Evolutionary conservation across 257 asterid genomes (phyloP), one percentile per base, ranked within the genome.

Genomic region (Rubia yunnanensis): DNA sequence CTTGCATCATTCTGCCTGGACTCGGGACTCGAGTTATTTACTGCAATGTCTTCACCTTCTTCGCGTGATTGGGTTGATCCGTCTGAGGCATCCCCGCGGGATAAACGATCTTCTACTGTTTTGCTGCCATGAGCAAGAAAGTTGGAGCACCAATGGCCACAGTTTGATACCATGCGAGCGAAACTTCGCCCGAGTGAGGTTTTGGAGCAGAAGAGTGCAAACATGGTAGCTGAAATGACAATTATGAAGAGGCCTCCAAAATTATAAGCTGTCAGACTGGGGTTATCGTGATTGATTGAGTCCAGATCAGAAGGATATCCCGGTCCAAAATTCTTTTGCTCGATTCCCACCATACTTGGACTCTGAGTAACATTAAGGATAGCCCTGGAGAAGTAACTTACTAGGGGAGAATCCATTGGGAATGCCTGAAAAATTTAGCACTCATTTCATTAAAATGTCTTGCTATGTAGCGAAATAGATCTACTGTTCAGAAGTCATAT

Each of bases 241-340:
- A 84, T 65, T 24, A 84, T 64, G 67, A 86, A 82, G 26, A 85
- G 85, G 28, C 86, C 88, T 52, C 76, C 81, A 38, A 85, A 86
- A 11, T 86, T 76, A 34, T 24, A 61, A 11, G 83, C 44, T 2
- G 82, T 75, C 22, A 82, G 82, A 53, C 86, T 70, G 0, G 87
- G 68, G 1, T 81, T 75, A 55, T 73, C 74, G 24, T 76, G 80
- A 32, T 83, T 76, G 56, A 87, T 77, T 1, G 86, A 70, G 59
- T 70, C 17, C 7, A 44, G 52, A 44, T 44, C 77, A 0, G 87
- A 69, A 26, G 83, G 76, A 61, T 79, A 81, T 38, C 79, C 82
- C 0, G 80, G 79, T 31, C 89, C 89, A 15, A 83, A 81, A 35
- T 73, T 76, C 20, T 54, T 67, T 44, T 72, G 72, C 62, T 79